Evolutionary conservation across 495 filamentous ascomycete genomes (phyloP).

Genomic region (Gamarada debralockiae): DNA sequence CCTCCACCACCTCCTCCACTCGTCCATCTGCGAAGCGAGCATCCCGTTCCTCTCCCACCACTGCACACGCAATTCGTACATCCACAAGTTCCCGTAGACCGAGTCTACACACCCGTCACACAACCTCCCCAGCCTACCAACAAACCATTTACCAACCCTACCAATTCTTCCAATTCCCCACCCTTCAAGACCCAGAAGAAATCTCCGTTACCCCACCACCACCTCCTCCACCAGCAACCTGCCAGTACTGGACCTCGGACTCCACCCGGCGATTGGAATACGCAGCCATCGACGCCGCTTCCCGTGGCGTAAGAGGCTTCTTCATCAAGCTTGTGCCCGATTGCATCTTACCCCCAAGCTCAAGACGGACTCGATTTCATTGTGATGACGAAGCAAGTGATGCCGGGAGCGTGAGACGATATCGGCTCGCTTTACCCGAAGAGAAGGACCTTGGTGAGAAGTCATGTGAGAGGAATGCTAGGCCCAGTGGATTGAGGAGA

Average conservation of each 20-base stretch:
- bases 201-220: not conserved
- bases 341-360: slow-evolving; percentile 44
- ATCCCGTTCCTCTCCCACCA: not conserved
- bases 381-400: slow-evolving; percentile 42
- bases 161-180: slow-evolving; percentile 25
- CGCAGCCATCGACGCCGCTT: slow-evolving; percentile 53
- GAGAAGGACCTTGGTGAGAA: not conserved
- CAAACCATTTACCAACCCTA: slow-evolving; percentile 4
- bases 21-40: slow-evolving; percentile 14
- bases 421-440: slow-evolving; percentile 31
- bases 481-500: no score
- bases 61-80: not conserved
- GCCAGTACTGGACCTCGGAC: slow-evolving; percentile 54
- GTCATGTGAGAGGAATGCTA: no score
- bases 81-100: slow-evolving; percentile 1
- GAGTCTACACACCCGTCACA: slow-evolving; percentile 10
- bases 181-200: slow-evolving; percentile 7
- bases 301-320: slow-evolving; percentile 48
- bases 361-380: slow-evolving; percentile 42
- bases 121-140: not conserved
- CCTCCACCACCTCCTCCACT: slow-evolving; percentile 6
- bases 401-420: slow-evolving; percentile 49
- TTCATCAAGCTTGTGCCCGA: slow-evolving; percentile 49
- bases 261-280: slow-evolving; percentile 50
- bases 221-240: slow-evolving; percentile 44